These are phyloP conservation scores for Colletotrichum sp. DNA, from an alignment of 2,329 filamentous ascomycete species.

Conservation along the genomic window DNA sequence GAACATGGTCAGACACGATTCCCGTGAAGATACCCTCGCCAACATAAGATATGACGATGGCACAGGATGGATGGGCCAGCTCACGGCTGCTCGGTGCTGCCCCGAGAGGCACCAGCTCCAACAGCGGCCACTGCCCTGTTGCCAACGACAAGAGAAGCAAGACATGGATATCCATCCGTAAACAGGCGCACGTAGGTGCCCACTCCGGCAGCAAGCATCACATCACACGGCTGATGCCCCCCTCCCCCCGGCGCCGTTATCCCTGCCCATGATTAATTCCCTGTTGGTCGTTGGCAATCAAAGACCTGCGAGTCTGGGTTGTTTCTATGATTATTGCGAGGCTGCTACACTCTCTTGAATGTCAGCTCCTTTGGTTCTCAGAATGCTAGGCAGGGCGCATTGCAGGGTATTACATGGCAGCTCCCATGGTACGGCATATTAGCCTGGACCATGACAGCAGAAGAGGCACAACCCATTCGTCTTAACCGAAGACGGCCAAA, in stretches of 20 bases:
- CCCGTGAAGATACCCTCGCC: neutral
- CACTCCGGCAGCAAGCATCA: neutral
- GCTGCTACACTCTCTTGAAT: neutral
- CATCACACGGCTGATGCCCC: neutral
- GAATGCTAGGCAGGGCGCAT: neutral
- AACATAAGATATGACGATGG: neutral
- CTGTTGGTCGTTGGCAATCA: conserved; percentile 4
- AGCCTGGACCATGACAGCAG: neutral
- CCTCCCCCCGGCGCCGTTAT: neutral
- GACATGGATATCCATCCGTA: neutral
- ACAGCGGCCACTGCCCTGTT: neutral
- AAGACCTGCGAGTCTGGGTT: neutral
- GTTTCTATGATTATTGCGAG: neutral
- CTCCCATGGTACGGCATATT: neutral
- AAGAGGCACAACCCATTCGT: conserved; percentile 2
- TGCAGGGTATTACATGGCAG: neutral
- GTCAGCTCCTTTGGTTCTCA: neutral
- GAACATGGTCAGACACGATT: neutral
- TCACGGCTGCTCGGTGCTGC: neutral
- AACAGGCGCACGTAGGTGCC: neutral
- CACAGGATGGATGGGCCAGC: neutral
- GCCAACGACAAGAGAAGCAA: neutral
- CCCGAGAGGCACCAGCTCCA: neutral
- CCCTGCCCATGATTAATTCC: neutral
- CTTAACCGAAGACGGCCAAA: conserved; percentile 20